Evolutionary conservation across 768 basidiomycete genomes (phyloP).

Genomic region (Suillus discolor): DNA sequence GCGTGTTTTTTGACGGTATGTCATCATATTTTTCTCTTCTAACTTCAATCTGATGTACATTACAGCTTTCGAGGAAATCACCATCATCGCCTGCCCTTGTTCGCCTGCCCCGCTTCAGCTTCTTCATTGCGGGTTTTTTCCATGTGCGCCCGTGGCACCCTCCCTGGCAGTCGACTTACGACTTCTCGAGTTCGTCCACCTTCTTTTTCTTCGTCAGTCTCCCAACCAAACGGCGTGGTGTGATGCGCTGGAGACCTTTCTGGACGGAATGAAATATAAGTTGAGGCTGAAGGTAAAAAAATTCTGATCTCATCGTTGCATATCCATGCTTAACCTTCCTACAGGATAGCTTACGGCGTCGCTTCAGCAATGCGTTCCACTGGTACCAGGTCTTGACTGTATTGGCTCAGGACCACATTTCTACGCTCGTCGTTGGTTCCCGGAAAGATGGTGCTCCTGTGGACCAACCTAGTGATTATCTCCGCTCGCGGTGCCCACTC

Average conservation of each 20-base stretch:
- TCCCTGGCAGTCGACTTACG: constrained; percentile 35
- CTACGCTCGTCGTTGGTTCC: constrained; percentile 5
- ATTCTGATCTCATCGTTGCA: not conserved
- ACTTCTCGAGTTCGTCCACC: constrained; percentile 29
- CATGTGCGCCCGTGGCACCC: constrained; percentile 31
- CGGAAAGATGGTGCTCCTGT: not conserved
- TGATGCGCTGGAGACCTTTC: constrained; percentile 27
- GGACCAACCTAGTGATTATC: constrained; percentile 22
- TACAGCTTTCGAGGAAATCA: constrained; percentile 6
- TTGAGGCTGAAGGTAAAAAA: constrained; percentile 20
- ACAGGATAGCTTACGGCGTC: constrained; percentile 26
- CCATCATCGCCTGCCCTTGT: constrained; percentile 9
- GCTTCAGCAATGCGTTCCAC: constrained; percentile 29
- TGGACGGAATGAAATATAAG: constrained; percentile 22
- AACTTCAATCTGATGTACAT: not conserved
- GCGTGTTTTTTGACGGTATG: constrained; percentile 6
- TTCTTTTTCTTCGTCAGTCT: constrained; percentile 27
- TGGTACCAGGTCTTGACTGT: constrained; percentile 28
- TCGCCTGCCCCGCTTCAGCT: constrained; percentile 24
- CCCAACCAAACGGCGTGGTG: constrained; percentile 33
- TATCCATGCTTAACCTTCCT: constrained; percentile 1
- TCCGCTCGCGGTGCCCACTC: constrained; percentile 25
- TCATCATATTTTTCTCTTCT: constrained; percentile 5
- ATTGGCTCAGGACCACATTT: constrained; percentile 12
- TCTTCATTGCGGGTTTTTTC: constrained; percentile 23